Percentiles rank a stretch among this genome's conserved stretches.
Evolutionary conservation across 2,329 filamentous ascomycete species (phyloP).

Genomic region (Myriosclerotinia curreyana): DNA sequence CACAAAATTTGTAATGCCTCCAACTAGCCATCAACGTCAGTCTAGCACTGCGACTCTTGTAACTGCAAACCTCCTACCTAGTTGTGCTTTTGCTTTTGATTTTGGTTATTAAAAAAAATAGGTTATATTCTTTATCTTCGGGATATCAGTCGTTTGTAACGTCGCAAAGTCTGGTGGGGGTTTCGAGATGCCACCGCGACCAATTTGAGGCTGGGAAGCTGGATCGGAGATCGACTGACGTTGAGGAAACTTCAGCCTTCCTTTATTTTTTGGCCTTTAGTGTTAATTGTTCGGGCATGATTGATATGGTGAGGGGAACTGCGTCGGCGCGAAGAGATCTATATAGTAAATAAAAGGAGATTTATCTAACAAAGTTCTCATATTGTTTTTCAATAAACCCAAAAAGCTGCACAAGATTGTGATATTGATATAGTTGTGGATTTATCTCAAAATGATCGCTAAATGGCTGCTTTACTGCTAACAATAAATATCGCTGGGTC

Average conservation of each 20-base stretch:
- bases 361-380: neutral
- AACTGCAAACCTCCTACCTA: constrained; percentile 26
- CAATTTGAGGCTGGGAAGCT: too few relatives aligned
- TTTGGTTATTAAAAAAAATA: too few relatives aligned
- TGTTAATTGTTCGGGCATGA: too few relatives aligned
- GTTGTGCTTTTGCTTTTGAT: constrained; percentile 56
- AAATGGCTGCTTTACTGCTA: neutral
- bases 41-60: constrained; percentile 12
- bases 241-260: too few relatives aligned
- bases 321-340: too few relatives aligned
- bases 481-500: neutral
- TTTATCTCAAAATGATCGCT: neutral
- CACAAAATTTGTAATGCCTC: constrained; percentile 1
- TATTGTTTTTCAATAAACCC: neutral
- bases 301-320: too few relatives aligned
- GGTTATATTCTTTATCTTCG: too few relatives aligned
- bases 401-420: neutral
- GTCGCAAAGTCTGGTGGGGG: too few relatives aligned
- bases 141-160: too few relatives aligned
- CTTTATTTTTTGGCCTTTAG: too few relatives aligned
- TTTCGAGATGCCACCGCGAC: too few relatives aligned
- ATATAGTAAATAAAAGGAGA: neutral
- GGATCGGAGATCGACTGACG: too few relatives aligned
- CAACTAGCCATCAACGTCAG: constrained; percentile 1
- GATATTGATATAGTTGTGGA: neutral